Evolutionary conservation across 2,329 filamentous ascomycete genomes (phyloP).

Genomic region (Chrysosporium keratinophilum): DNA sequence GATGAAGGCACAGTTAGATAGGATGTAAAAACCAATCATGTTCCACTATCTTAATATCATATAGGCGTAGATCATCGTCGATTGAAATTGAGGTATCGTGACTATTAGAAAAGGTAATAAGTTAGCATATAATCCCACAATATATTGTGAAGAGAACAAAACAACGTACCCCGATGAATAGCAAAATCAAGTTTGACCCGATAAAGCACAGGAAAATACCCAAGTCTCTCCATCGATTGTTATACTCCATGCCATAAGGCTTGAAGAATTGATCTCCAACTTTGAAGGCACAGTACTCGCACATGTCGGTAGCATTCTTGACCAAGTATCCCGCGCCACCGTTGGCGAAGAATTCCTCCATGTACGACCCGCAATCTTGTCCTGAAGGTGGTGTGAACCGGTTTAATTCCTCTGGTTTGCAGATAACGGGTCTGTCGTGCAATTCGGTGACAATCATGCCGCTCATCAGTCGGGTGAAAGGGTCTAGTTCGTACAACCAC

Average conservation of each 20-base stretch:
- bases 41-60: too few relatives aligned
- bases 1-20: not conserved
- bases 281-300: slow-evolving; percentile 56
- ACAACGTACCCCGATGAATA: slow-evolving; percentile 47
- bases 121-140: not conserved
- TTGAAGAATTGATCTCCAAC: slow-evolving; percentile 71
- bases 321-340: slow-evolving; percentile 41
- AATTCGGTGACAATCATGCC: slow-evolving; percentile 31
- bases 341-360: slow-evolving; percentile 32
- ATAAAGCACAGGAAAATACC: slow-evolving; percentile 70
- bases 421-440: slow-evolving; percentile 23
- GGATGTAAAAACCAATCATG: not conserved
- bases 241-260: slow-evolving; percentile 55
- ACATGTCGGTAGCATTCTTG: slow-evolving; percentile 39
- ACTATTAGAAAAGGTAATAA: not conserved
- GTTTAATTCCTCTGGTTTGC: slow-evolving; percentile 27
- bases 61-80: slow-evolving; percentile 3
- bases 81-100: slow-evolving; percentile 10
- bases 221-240: slow-evolving; percentile 66
- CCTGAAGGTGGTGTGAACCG: slow-evolving; percentile 44
- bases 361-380: slow-evolving; percentile 50
- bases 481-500: slow-evolving; percentile 61
- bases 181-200: slow-evolving; percentile 60
- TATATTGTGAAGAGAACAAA: not conserved
- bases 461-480: slow-evolving; percentile 51